Base-by-base conservation (phyloP, 345 rosid species). In the Leavenworthia alabamica region DNA sequence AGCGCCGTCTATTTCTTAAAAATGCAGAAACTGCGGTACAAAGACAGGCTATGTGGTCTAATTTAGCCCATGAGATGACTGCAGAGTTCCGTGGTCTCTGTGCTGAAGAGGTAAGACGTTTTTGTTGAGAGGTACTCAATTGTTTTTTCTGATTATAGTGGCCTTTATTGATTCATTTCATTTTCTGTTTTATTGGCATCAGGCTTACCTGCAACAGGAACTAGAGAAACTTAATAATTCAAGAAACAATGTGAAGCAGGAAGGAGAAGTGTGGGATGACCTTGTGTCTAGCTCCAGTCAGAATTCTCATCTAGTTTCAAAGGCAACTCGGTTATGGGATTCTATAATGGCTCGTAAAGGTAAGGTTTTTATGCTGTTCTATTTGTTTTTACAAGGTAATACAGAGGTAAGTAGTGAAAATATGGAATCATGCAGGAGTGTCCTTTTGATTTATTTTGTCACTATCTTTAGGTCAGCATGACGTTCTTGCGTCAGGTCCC, bases 41-140 rank as follows among this genome's bases (percentile, higher is more conserved):
- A 40, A 87, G 92, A 64, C 99, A 93, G 66, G 96, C 95, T 11
- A 93, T 86, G 96, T 93, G 99, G 99, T 90, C 99, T 56, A 90
- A 80, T 79, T 79, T 93, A 78, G 99, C 99, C 50, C 97, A 93
- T 79, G 97, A 93, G 80, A 89, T 93, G 99, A 93, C 99, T 59
- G 99, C 96, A 54, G 99, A 93, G 68, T 93, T 93, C 68, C 94
- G 99, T 80, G 92, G 99, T 62, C 90, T 93, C 60, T 93, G 99
- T 77, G 99, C 99, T 49, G 99, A 93, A 76, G 99, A 93, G 97
- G 99, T 90, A 72, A 52, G 57, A 13, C 11, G 4, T 42, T 4
- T 63, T 55, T 28, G 39, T 51, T 29, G 50, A 58, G 62, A 35
- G 37, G 49, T 26, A 33, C 29, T 50, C 29, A 41, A 3, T 51